Evolutionary conservation across 495 filamentous ascomycete genomes (phyloP).

Genomic region (Neurospora pannonica): DNA sequence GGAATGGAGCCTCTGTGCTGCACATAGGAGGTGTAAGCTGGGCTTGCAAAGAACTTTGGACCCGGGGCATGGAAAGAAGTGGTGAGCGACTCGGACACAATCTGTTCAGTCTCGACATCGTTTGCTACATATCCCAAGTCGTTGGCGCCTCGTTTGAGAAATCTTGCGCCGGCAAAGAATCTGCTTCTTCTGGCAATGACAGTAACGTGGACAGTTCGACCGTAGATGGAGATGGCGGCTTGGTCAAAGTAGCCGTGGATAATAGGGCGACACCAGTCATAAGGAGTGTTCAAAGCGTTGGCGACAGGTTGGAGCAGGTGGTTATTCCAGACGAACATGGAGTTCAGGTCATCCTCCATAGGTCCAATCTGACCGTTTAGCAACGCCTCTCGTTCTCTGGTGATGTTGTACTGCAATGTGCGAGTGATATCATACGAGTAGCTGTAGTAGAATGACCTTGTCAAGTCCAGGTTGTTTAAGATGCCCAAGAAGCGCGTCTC

Average conservation of each 20-base stretch:
- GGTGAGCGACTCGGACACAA: constrained; percentile 84
- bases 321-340: constrained; percentile 97
- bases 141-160: constrained; percentile 90
- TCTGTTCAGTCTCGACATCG: constrained; percentile 99
- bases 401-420: constrained; percentile 88
- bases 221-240: constrained; percentile 72
- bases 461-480: constrained; percentile 81
- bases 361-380: constrained; percentile 49
- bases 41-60: constrained; percentile 74
- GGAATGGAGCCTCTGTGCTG: constrained; percentile 97
- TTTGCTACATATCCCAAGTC: constrained; percentile 96
- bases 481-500: constrained; percentile 84
- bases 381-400: constrained; percentile 62
- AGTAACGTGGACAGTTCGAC: constrained; percentile 78
- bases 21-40: constrained; percentile 89
- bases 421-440: constrained; percentile 95
- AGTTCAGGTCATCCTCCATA: constrained; percentile 61
- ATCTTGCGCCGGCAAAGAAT: constrained; percentile 89
- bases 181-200: constrained; percentile 88
- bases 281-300: constrained; percentile 62
- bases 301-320: constrained; percentile 74
- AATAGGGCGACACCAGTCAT: constrained; percentile 93
- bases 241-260: constrained; percentile 97
- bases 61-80: constrained; percentile 94
- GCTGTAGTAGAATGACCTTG: constrained; percentile 92